Base-by-base conservation (phyloP, 352 stramenopile genomes). In the Elongisporangium senticosum region DNA sequence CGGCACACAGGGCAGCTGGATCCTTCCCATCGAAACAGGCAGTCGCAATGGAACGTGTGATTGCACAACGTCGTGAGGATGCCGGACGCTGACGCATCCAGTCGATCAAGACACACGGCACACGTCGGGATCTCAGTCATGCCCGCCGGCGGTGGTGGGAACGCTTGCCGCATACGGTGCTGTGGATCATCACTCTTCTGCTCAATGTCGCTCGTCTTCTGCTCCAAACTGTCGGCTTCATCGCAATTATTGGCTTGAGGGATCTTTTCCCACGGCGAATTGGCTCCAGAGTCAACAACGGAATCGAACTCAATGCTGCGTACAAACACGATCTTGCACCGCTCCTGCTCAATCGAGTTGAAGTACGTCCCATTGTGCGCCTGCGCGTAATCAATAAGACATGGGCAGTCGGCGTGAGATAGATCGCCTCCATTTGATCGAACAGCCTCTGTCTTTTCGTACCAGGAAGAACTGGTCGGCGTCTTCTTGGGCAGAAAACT, bases 61-160 rank as follows among this genome's bases (percentile, higher is more conserved):
- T 99, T 99, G 74, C 96, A 99, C 51, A 98, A 81, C 22, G 96
- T 99, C 26, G 96, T 98, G 21, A 99, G 75, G 63, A 98, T 97
- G 3, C 87, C 84, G 0, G 85, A 96, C 5, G 79, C 85, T 14
- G 86, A 90, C 28, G 81, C 78, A 47, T 96, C 89, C 53, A 98
- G 61, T 8, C 83, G 73, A 56, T 98, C 92, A 24, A 98, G 72
- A 77, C 92, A 98, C 54, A 98, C 92, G 1, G 90, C 88, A 64
- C 92, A 98, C 14, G 82, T 94, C 52, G 88, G 86, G 61, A 93
- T 95, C 62, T 96, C 87, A 23, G 86, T 95, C 79, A 95, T 91
- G 11, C 80, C 83, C 0, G 71, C 64, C 13, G 87, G 85, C 37
- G 85, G 82, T 20, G 63, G 74, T 3, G 75, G 74, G 26, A 89